Evolutionary conservation across 306 rosid genomes (phyloP), one percentile per base, ranked within the genome.

Genomic region (Abrus precatorius): DNA sequence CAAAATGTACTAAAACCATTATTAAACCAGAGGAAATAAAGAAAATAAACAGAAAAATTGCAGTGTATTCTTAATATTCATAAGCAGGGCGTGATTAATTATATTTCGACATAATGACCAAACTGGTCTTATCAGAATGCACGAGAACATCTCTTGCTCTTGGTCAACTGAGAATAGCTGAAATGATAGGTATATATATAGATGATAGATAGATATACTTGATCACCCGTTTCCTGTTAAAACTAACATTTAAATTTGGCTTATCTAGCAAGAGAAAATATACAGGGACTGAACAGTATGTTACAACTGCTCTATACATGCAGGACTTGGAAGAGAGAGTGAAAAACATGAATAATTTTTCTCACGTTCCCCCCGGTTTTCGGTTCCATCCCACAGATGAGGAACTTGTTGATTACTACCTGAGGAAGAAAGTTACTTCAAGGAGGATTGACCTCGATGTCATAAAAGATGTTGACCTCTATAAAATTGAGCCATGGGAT

Each of bases 361-460:
- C 90, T 41, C 93, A 88, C 30, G 98, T 94, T 56, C 98, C 98
- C 27, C 98, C 98, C 0, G 98, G 98, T 49, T 94, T 94, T 82
- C 91, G 98, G 67, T 94, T 94, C 85, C 98, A 94, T 81, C 98
- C 98, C 0, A 94, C 98, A 4, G 98, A 94, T 59, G 98, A 94
- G 81, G 98, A 94, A 88, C 98, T 92, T 43, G 98, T 94, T 64
- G 97, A 94, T 81, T 92, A 91, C 86, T 94, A 94, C 84, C 98
- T 94, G 4, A 89, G 97, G 77, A 92, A 88, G 75, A 94, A 94
- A 89, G 53, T 94, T 14, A 73, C 84, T 69, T 87, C 94, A 62
- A 91, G 91, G 63, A 89, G 89, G 87, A 87, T 94, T 71, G 98
- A 94, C 47, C 90, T 92, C 27, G 93, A 94, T 85, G 93, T 94